phyloP scores from a whole-genome alignment of 805 yeast species.

The Cyberlindnera euphorbiiphila region DNA sequence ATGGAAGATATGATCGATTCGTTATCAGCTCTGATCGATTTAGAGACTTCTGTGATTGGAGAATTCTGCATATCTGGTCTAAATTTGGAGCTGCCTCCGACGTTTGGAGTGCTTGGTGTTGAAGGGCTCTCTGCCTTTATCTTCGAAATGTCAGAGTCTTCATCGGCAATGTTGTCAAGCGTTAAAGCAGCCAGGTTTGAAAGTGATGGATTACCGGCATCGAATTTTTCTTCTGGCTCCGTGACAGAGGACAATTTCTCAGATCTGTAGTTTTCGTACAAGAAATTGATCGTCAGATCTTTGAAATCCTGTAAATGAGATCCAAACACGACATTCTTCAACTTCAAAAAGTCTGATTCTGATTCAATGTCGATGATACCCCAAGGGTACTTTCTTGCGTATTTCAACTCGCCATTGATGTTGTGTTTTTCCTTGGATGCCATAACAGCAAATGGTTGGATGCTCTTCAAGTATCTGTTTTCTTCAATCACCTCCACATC shows the following conservation, averaged over 20 bases:
- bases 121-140: no score
- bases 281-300: constrained; percentile 71
- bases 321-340: constrained; percentile 72
- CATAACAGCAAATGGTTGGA: constrained; percentile 76
- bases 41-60: constrained; percentile 36
- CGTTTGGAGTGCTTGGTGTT: constrained; percentile 17
- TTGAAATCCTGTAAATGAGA: constrained; percentile 80
- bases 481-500: constrained; percentile 68
- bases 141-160: constrained; percentile 1
- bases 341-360: constrained; percentile 48
- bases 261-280: constrained; percentile 78
- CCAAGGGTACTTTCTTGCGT: constrained; percentile 75
- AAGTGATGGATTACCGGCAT: constrained; percentile 49
- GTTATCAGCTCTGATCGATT: constrained; percentile 34
- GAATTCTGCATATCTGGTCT: constrained; percentile 28
- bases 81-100: constrained; percentile 10
- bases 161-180: constrained; percentile 8
- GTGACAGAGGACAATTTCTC: constrained; percentile 65
- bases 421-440: constrained; percentile 57
- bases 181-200: constrained; percentile 56
- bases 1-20: constrained; percentile 35
- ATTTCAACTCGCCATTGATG: constrained; percentile 46
- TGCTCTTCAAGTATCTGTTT: constrained; percentile 51
- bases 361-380: constrained; percentile 53
- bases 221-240: constrained; percentile 14